Evolutionary conservation across 2,329 filamentous ascomycete species (phyloP).

Genomic region (Trichoderma guizhouense): DNA sequence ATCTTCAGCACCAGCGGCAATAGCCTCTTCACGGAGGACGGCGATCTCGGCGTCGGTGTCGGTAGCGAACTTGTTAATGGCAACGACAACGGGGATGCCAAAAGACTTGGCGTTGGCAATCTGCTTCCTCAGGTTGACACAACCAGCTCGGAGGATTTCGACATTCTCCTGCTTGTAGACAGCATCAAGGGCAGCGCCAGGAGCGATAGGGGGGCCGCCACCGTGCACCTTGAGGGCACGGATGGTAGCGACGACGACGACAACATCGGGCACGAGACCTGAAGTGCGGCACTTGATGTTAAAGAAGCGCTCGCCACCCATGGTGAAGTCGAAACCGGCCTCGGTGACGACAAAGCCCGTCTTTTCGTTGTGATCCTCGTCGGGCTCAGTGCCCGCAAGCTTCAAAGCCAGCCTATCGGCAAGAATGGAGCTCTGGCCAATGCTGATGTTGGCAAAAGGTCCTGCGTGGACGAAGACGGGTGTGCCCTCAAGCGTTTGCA

Average conservation of each 20-base stretch:
- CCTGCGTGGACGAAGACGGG: slow-evolving; percentile 97
- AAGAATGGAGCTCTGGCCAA: slow-evolving; percentile 91
- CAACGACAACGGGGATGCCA: slow-evolving; percentile 90
- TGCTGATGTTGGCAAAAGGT: slow-evolving; percentile 97
- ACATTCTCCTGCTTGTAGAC: slow-evolving; percentile 94
- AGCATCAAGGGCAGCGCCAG: slow-evolving; percentile 78
- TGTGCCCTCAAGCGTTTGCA: slow-evolving; percentile 96
- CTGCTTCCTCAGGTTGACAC: slow-evolving; percentile 93
- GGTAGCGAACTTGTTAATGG: slow-evolving; percentile 93
- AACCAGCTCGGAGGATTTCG: slow-evolving; percentile 83
- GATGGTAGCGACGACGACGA: slow-evolving; percentile 93
- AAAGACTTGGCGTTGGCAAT: slow-evolving; percentile 86
- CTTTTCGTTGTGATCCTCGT: slow-evolving; percentile 79
- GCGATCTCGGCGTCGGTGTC: slow-evolving; percentile 91
- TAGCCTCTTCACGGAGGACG: slow-evolving; percentile 83
- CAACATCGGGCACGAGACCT: slow-evolving; percentile 85
- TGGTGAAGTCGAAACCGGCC: slow-evolving; percentile 98
- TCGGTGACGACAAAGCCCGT: slow-evolving; percentile 94
- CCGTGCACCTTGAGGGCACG: slow-evolving; percentile 96
- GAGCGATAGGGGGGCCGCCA: slow-evolving; percentile 87
- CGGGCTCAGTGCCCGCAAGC: slow-evolving; percentile 87
- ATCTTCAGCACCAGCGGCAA: slow-evolving; percentile 88
- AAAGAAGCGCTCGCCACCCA: slow-evolving; percentile 99
- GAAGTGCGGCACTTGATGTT: slow-evolving; percentile 99
- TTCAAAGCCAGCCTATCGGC: slow-evolving; percentile 95